Base-by-base conservation (phyloP, 257 asterid species). In the Solanum microdontum region DNA sequence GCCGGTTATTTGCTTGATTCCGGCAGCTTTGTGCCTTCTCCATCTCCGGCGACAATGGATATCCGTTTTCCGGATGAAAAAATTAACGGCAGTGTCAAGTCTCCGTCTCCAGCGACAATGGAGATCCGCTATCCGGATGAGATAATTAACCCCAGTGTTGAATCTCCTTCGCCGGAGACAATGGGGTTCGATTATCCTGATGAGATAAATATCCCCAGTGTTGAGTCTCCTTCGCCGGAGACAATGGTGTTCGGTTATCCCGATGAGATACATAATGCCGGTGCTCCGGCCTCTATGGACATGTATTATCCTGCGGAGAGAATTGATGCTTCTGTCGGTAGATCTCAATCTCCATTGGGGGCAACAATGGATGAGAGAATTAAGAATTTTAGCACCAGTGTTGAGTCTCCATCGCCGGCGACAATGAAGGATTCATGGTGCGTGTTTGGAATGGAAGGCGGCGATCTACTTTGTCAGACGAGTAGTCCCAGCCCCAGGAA, bases 381-480 rank as follows among this genome's bases (percentile, higher is more conserved):
- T 40, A 68, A 11, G 12, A 69, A 55, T 33, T 66, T 45, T 34
- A 33, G 11, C 40, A 32, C 58, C 72, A 77, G 62, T 13, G 58
- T 6, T 23, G 84, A 32, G 14, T 83, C 89, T 28, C 90, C 92
- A 28, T 34, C 86, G 23, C 90, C 88, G 82, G 76, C 83, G 64
- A 86, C 86, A 82, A 75, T 64, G 11, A 37, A 33, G 0, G 87
- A 37, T 11, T 3, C 86, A 14, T 89, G 37, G 96, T 60, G 92
- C 86, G n/a, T 33, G 89, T 30, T 37, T 85, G 86, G 34, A 34
- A 87, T 89, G 11, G 94, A 92, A 87, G 96, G 93, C 17, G 92
- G 91, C 30, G 95, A 93, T 85, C 93, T 91, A 7, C 84, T 92
- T 23, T 94, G 98, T 23, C 93, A 93, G 21, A 33, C 58, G 55